A percentile compares a stretch with the other conserved stretches of the same genome.
phyloP scores from a whole-genome alignment of 2,329 filamentous ascomycete genomes.

The Zymoseptoria passerinii region DNA sequence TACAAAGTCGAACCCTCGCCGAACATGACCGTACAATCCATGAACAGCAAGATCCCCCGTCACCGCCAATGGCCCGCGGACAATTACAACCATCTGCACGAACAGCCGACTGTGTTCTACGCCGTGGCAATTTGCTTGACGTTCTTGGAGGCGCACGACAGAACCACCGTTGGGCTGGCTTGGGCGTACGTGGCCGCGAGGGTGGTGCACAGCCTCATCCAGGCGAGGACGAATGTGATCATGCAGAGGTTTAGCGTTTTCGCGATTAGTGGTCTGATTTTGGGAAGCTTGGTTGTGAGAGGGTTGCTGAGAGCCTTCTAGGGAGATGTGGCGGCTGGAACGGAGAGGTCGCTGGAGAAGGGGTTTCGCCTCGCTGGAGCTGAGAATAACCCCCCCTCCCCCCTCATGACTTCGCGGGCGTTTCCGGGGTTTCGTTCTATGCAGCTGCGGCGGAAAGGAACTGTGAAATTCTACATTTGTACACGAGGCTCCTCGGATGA shows the following conservation, averaged over 20 bases:
- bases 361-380: not conserved
- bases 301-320: not conserved
- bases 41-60: conserved; percentile 7
- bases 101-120: conserved; percentile 34
- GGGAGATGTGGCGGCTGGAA: not conserved
- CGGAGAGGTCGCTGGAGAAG: not conserved
- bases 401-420: not conserved
- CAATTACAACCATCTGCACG: conserved; percentile 17
- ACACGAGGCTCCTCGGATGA: not conserved
- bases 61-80: conserved; percentile 13
- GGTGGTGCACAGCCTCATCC: conserved; percentile 35
- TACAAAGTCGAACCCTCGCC: conserved; percentile 12
- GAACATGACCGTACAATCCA: conserved; percentile 1
- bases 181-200: conserved; percentile 38
- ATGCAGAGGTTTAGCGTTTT: conserved; percentile 1
- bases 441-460: not conserved
- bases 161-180: conserved; percentile 29
- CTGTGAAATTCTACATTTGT: not conserved
- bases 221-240: conserved; percentile 32
- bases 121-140: conserved; percentile 32
- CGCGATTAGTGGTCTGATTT: conserved; percentile 2
- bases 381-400: too few species aligned
- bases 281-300: conserved; percentile 4
- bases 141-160: conserved; percentile 22
- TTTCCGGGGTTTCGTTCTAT: not conserved